A percentile compares a stretch with the other conserved stretches of the same genome.
Evolutionary conservation across 768 basidiomycete species (phyloP).

Genomic region (Chlorophyllum brunneum): DNA sequence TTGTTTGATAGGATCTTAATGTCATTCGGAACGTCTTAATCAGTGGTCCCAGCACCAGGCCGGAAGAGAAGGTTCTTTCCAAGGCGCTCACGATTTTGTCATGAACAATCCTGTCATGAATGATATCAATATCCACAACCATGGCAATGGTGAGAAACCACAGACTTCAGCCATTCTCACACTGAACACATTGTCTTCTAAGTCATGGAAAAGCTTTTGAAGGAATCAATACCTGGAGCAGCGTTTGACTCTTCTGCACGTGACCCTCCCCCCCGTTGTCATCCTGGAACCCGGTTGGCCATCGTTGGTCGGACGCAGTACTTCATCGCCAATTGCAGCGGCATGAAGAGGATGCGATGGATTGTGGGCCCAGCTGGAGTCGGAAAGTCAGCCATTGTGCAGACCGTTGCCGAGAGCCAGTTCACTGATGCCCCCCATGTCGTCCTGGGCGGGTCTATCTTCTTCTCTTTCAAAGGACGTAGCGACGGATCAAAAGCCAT

Average conservation of each 20-base stretch:
- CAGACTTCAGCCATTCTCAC: neutral
- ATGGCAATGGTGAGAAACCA: neutral
- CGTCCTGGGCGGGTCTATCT: neutral
- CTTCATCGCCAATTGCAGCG: neutral
- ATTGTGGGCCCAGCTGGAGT: neutral
- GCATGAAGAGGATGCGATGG: neutral
- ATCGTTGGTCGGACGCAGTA: neutral
- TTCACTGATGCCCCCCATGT: neutral
- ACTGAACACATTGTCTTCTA: neutral
- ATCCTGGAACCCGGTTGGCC: neutral
- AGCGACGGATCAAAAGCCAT: neutral
- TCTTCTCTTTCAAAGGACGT: neutral
- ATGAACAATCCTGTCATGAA: neutral
- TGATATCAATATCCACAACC: neutral
- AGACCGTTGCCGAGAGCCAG: neutral
- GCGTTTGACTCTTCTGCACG: neutral
- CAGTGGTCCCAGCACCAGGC: neutral
- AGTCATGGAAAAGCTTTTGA: neutral
- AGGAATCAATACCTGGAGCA: neutral
- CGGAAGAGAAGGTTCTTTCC: neutral
- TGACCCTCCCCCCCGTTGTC: neutral
- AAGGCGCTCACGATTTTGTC: neutral
- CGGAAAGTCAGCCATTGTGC: neutral
- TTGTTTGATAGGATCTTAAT: too few species aligned
- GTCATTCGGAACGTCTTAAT: too few species aligned